Evolutionary conservation across 441 rosid species (phyloP), one percentile per base, ranked within the genome.

Genomic region (Geranium incanum): DNA sequence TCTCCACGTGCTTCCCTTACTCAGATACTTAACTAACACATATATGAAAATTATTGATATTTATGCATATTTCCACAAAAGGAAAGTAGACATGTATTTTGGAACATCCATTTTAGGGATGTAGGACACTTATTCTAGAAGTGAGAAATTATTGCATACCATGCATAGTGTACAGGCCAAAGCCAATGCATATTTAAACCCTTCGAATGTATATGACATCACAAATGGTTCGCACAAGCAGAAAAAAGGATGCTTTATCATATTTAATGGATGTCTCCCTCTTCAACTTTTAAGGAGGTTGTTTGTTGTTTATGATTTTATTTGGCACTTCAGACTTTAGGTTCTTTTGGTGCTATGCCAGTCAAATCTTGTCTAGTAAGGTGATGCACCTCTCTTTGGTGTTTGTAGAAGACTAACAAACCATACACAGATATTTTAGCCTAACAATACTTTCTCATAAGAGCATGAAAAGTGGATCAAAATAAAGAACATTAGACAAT

Each of bases 361-460:
- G 60, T 52, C 60, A 52, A 52, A 52, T 52, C 60, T 52, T 52
- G 60, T 52, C 60, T 52, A 52, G 19, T n/a, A n/a, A 52, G 60
- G 5, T 1, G 60, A 4, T 2, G 60, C 5, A 3, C 4, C 19
- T 18, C 60, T 12, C n/a, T n/a, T 13, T 13, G 16, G n/a, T 52
- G 2, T 52, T 13, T 52, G 3, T 52, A 52, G 33, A 18, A 59
- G 28, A 18, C 64, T 59, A 59, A 59, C n/a, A 15, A 18, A 21
- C 64, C 18, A 19, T 12, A 59, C 28, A 59, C 33, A 0, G 9
- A 18, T 18, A 59, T 28, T 59, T 59, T 0, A 19, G 4, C 64
- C 1, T 59, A 59, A 9, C 64, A 59, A 18, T 8, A 6, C 7
- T 59, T 59, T 18, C 21, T 18, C 18, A 59, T 28, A 19, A 59